Evolutionary conservation across 73 alveolate species (phyloP).

Genomic region (Tetrahymena malaccensis): DNA sequence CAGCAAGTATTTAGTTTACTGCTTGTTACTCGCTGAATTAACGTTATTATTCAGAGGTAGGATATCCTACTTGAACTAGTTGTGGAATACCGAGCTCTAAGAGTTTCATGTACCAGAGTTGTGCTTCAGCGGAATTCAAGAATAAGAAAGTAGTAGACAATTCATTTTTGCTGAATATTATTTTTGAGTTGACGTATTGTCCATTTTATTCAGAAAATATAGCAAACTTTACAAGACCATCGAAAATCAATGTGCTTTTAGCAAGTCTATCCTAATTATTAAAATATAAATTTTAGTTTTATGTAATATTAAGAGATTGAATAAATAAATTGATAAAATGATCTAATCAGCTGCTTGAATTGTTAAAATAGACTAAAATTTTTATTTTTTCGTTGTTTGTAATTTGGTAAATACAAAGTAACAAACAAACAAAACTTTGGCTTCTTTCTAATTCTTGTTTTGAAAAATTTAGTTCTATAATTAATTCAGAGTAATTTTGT

Average conservation of each 20-base stretch:
- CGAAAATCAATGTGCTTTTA: neutral
- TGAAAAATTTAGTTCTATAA: neutral
- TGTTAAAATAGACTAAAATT: neutral
- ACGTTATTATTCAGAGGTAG: neutral
- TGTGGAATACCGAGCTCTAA: neutral
- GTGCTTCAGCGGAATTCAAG: neutral
- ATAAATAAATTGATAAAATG: neutral
- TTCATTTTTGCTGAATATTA: neutral
- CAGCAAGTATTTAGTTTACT: neutral
- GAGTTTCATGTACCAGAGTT: neutral
- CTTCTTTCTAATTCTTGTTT: too few species aligned
- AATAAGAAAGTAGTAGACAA: neutral
- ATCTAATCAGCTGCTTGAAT: neutral
- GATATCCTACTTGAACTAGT: neutral
- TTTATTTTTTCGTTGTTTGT: too few species aligned
- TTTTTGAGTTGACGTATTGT: neutral
- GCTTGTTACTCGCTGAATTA: neutral
- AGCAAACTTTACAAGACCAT: neutral
- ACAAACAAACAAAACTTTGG: neutral
- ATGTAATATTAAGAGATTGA: neutral
- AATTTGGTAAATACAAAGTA: neutral
- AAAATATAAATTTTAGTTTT: neutral
- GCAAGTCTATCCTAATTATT: neutral
- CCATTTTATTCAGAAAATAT: neutral
- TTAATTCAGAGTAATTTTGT: neutral